Evolutionary conservation across 805 yeast species (phyloP).

Genomic region (Pichia californica): DNA sequence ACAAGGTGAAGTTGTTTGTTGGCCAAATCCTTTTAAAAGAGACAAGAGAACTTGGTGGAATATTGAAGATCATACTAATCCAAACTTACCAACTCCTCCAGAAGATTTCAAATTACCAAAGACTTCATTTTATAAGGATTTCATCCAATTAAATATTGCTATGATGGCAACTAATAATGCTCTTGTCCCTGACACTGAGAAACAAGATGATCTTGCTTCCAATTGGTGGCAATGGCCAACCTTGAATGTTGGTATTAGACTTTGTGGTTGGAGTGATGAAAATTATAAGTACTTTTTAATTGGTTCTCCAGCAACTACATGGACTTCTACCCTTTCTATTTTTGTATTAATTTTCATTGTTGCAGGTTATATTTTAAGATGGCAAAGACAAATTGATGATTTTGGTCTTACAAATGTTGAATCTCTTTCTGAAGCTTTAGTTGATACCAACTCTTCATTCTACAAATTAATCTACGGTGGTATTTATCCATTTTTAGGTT

Average conservation of each 20-base stretch:
- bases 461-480: constrained; percentile 53
- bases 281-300: constrained; percentile 57
- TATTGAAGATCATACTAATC: constrained; percentile 63
- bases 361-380: constrained; percentile 51
- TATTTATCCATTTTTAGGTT: constrained; percentile 78
- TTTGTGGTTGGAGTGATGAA: constrained; percentile 64
- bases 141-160: constrained; percentile 67
- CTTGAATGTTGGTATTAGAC: constrained; percentile 65
- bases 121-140: constrained; percentile 72
- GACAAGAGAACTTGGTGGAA: constrained; percentile 91
- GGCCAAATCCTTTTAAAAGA: constrained; percentile 55
- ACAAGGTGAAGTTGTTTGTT: constrained; percentile 86
- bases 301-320: constrained; percentile 75
- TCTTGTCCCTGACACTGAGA: constrained; percentile 69
- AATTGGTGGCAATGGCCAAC: constrained; percentile 88
- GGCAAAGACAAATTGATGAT: constrained; percentile 75
- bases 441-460: constrained; percentile 9
- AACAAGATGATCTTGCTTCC: constrained; percentile 64
- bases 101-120: constrained; percentile 61
- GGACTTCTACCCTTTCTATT: constrained; percentile 62
- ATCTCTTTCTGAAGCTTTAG: constrained; percentile 11
- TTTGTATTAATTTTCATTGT: constrained; percentile 43
- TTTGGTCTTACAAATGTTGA: constrained; percentile 30
- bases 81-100: constrained; percentile 51
- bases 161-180: constrained; percentile 89